Evolutionary conservation across 2,329 filamentous ascomycete genomes (phyloP), one percentile per base, ranked within the genome.

Genomic region (Aspergillus sp.): DNA sequence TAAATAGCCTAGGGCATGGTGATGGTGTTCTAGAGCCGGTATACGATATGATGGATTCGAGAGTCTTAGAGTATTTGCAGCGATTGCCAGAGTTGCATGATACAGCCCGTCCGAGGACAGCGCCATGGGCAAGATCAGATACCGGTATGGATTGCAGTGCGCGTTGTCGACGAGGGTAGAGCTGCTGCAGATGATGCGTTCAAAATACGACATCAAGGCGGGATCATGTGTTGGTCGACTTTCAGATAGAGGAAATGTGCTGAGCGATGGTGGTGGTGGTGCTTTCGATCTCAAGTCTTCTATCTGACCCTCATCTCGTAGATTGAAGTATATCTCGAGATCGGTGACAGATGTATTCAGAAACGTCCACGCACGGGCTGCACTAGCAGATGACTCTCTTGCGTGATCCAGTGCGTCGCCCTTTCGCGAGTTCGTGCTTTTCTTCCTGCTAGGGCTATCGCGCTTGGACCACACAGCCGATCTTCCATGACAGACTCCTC

Each of bases 121-220:
- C 2, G 65, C 64, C 66, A 69, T 70, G n/a, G 66, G 66, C 1
- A 70, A 55, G 20, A 70, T 65, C 3, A 68, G 55, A 52, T 70
- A 62, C 42, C 65, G 62, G 58, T 69, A 69, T n/a, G 68, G 67
- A 36, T 69, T 70, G n/a, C 60, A 63, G 39, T 63, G 44, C 3
- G 59, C 61, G 44, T 68, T 66, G 39, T 69, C 66, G 30, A 68
- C 54, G 13, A 70, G 52, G 5, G 67, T 70, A n/a, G 59, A 64
- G 22, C 64, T 66, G 47, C 64, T 66, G 61, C 66, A 69, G 17
- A 70, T 67, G 5, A 63, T 62, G 5, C 62, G 52, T 20, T 69
- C 66, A 36, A 65, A 69, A 44, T 65, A 68, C 3, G 68, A 64
- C 43, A 68, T 54, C 5, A 70, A 60, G 18, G 50, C 38, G 0